Conservation (phyloP, 2,329 filamentous ascomycete species). For the Stemphylium vesicarium region DNA sequence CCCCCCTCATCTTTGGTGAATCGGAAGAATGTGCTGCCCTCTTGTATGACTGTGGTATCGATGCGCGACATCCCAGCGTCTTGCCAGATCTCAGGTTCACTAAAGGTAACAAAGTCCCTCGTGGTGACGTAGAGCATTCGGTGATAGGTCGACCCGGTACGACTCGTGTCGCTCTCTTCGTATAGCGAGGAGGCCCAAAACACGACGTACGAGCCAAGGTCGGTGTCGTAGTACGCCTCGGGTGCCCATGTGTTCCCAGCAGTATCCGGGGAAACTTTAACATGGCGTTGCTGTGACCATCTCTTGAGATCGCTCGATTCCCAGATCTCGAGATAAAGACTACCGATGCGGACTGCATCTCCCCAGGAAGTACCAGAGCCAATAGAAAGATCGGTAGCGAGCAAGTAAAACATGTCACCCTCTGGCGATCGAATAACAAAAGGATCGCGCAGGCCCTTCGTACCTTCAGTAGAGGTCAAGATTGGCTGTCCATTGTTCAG, state of each 20-base stretch:
- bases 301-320: conserved; percentile 58
- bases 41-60: conserved; percentile 59
- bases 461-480: conserved; percentile 56
- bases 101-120: conserved; percentile 59
- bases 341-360: conserved; percentile 56
- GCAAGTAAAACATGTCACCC: conserved; percentile 59
- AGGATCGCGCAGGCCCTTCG: conserved; percentile 59
- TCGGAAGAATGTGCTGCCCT: conserved; percentile 54
- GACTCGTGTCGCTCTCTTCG: conserved; percentile 48
- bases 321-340: conserved; percentile 61
- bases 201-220: conserved; percentile 51
- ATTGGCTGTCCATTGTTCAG: conserved; percentile 58
- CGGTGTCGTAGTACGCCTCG: conserved; percentile 58
- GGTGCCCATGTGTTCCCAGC: conserved; percentile 64
- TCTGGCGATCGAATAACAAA: conserved; percentile 61
- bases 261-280: conserved; percentile 56
- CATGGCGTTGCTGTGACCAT: conserved; percentile 60
- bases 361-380: conserved; percentile 62
- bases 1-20: conserved; percentile 64
- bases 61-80: conserved; percentile 60
- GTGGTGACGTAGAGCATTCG: conserved; percentile 62
- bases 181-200: conserved; percentile 60
- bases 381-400: conserved; percentile 62
- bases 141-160: conserved; percentile 56
- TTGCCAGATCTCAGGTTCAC: conserved; percentile 58